Conservation (phyloP, 2,329 filamentous ascomycete species). For the Xylariaceae sp. region DNA sequence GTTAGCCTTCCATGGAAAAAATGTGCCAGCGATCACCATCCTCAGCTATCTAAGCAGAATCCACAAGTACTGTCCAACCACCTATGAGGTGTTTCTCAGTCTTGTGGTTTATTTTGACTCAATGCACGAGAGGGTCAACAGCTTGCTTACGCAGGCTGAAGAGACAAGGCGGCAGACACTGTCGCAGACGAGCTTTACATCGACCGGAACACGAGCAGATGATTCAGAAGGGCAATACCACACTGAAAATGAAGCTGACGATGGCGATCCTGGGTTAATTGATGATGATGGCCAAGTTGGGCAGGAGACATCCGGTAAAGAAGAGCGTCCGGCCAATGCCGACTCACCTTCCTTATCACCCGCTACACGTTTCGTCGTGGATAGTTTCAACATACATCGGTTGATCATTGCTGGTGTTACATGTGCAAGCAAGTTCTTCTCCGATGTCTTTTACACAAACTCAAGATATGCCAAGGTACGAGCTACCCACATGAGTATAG, state of each 20-base stretch:
- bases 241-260: constrained; percentile 33
- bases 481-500: no score
- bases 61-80: constrained; percentile 98
- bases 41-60: constrained; percentile 92
- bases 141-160: constrained; percentile 66
- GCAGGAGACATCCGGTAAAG: constrained; percentile 21
- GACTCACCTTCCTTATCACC: constrained; percentile 20
- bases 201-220: constrained; percentile 3
- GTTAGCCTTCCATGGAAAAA: constrained; percentile 95
- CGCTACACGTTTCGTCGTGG: constrained; percentile 80
- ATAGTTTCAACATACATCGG: constrained; percentile 98
- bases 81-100: constrained; percentile 95
- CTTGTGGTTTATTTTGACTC: constrained; percentile 96
- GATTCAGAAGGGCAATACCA: constrained; percentile 31
- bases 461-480: constrained; percentile 96
- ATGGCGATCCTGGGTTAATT: constrained; percentile 47
- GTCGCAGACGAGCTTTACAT: constrained; percentile 29
- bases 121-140: constrained; percentile 96
- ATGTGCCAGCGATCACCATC: constrained; percentile 95
- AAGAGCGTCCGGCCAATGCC: constrained; percentile 13
- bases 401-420: constrained; percentile 96
- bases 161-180: constrained; percentile 40
- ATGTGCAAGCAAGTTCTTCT: constrained; percentile 99
- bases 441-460: constrained; percentile 97
- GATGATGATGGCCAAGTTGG: constrained; percentile 35